Evolutionary conservation across 495 filamentous ascomycete genomes (phyloP).

Genomic region (Penicillium parvum): DNA sequence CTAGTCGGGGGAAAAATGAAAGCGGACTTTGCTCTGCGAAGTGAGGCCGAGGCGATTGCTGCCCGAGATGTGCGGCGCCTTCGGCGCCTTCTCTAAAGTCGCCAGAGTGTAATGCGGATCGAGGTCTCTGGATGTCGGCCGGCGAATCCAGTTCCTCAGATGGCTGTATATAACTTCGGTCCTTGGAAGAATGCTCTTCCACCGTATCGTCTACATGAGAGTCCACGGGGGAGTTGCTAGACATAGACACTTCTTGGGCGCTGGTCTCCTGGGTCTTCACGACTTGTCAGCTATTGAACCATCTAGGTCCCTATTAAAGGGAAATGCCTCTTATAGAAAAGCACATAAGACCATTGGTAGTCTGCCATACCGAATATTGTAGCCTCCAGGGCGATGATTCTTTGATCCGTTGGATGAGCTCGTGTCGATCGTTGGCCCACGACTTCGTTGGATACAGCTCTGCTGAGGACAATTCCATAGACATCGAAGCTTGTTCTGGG

Average conservation of each 20-base stretch:
- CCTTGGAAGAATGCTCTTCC: conserved; percentile 2
- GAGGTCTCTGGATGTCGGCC: conserved; percentile 70
- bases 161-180: conserved; percentile 1
- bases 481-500: conserved; percentile 2
- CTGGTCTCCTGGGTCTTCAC: conserved; percentile 6
- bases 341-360: not conserved
- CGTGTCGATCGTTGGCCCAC: conserved; percentile 54
- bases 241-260: conserved; percentile 3
- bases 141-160: conserved; percentile 32
- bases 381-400: conserved; percentile 74
- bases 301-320: not conserved
- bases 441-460: conserved; percentile 14
- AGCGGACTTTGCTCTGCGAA: conserved; percentile 13
- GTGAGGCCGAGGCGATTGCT: conserved; percentile 20
- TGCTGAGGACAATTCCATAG: conserved; percentile 1
- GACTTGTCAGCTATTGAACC: conserved; percentile 6
- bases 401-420: conserved; percentile 84
- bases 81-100: conserved; percentile 71
- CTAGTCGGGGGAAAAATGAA: conserved; percentile 22
- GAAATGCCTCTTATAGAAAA: not conserved
- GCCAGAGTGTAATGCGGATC: conserved; percentile 83
- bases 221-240: conserved; percentile 7
- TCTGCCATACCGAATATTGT: conserved; percentile 55
- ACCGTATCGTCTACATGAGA: not conserved
- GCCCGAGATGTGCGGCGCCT: conserved; percentile 34